Conservation (phyloP, 2,329 filamentous ascomycete species). For the Sphaerulina populicola region DNA sequence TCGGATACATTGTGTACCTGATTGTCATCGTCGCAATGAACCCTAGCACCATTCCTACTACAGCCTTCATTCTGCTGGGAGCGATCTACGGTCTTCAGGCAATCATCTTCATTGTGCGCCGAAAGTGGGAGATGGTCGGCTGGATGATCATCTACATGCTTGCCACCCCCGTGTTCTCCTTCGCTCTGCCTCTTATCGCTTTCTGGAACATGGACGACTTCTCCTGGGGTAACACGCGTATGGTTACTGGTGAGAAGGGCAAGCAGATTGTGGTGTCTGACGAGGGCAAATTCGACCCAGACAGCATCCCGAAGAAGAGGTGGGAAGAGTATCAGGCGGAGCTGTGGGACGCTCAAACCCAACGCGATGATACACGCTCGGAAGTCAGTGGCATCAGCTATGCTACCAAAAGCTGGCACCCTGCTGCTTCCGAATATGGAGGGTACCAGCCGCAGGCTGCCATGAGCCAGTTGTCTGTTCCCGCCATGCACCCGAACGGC, state of each 20-base stretch:
- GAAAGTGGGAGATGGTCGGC: slow-evolving; percentile 99
- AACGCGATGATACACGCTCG: slow-evolving; percentile 66
- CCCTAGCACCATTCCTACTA: slow-evolving; percentile 62
- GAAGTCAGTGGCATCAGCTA: slow-evolving; percentile 93
- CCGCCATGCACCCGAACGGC: slow-evolving; percentile 35
- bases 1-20: slow-evolving; percentile 83
- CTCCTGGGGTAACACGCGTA: slow-evolving; percentile 96
- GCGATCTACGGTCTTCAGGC: slow-evolving; percentile 93
- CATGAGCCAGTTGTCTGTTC: slow-evolving; percentile 53
- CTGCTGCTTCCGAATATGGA: slow-evolving; percentile 54
- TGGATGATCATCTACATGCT: slow-evolving; percentile 97
- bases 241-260: slow-evolving; percentile 88
- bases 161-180: slow-evolving; percentile 84
- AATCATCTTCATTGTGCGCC: slow-evolving; percentile 89
- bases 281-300: slow-evolving; percentile 94
- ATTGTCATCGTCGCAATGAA: slow-evolving; percentile 63
- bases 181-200: slow-evolving; percentile 80
- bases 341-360: slow-evolving; percentile 93
- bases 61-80: slow-evolving; percentile 79
- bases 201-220: slow-evolving; percentile 99
- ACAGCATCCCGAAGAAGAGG: slow-evolving; percentile 89
- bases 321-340: slow-evolving; percentile 99
- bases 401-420: slow-evolving; percentile 68
- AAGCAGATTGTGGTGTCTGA: slow-evolving; percentile 89
- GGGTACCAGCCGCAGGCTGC: slow-evolving; percentile 45